Conservation (phyloP, 1,284 basidiomycete genomes). For the Coriolopsis trogii region DNA sequence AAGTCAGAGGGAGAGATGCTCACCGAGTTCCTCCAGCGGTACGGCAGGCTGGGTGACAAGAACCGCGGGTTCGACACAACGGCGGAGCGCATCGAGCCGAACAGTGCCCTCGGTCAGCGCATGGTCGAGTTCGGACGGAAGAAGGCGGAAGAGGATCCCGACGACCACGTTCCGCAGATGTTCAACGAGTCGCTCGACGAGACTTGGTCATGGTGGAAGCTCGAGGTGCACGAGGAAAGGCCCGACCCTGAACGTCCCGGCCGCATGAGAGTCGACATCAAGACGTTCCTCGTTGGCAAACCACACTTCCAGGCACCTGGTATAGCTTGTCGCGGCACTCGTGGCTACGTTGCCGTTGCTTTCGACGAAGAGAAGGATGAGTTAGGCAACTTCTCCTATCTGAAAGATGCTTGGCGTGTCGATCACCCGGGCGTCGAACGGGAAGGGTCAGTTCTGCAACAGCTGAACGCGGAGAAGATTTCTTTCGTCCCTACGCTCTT, state of each 20-base stretch:
- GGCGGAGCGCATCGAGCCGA: neutral
- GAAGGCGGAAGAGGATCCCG: neutral
- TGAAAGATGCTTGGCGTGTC: slow-evolving; percentile 32
- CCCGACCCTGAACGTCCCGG: neutral
- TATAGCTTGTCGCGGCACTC: slow-evolving; percentile 4
- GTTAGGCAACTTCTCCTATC: slow-evolving; percentile 16
- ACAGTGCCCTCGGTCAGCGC: neutral
- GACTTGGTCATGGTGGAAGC: slow-evolving; percentile 9
- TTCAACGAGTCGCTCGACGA: slow-evolving; percentile 3
- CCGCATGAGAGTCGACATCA: neutral
- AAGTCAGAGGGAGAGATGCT: neutral
- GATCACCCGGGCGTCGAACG: slow-evolving; percentile 12
- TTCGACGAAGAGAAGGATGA: neutral
- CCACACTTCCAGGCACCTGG: slow-evolving; percentile 10
- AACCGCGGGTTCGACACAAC: neutral
- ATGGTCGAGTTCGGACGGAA: neutral
- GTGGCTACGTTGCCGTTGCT: slow-evolving; percentile 13
- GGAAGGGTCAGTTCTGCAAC: slow-evolving; percentile 26
- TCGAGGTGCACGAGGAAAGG: neutral
- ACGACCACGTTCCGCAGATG: slow-evolving; percentile 3
- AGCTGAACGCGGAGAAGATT: slow-evolving; percentile 17
- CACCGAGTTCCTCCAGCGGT: neutral
- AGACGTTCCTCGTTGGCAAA: slow-evolving; percentile 7
- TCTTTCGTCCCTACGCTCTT: slow-evolving; percentile 16
- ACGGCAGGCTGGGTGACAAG: neutral